A percentile compares a stretch with the other conserved stretches of the same genome.
Evolutionary conservation across 306 rosid species (phyloP).

Genomic region (Cucurbita pepo): DNA sequence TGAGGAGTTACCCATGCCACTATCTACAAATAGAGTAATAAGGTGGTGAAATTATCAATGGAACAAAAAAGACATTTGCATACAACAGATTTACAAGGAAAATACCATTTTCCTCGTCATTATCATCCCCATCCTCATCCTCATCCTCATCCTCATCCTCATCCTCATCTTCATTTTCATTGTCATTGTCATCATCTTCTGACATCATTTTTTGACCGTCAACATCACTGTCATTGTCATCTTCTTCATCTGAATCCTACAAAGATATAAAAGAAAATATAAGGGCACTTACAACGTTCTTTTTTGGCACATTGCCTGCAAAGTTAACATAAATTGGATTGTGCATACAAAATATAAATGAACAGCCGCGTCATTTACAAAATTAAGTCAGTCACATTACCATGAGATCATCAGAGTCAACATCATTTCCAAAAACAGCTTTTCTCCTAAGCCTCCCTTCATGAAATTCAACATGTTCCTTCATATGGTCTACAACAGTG

Average conservation of each 20-base stretch:
- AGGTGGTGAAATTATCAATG: neutral
- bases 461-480: conserved; percentile 56
- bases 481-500: conserved; percentile 18
- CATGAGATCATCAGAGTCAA: conserved; percentile 31
- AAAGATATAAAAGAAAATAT: conserved; percentile 8
- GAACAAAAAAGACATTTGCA: neutral
- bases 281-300: neutral
- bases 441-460: conserved; percentile 69
- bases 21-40: conserved; percentile 11
- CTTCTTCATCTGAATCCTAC: conserved; percentile 52
- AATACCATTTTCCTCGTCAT: conserved; percentile 36
- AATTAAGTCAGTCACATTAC: conserved; percentile 13
- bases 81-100: neutral
- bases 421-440: conserved; percentile 46
- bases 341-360: neutral
- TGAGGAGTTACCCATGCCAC: conserved; percentile 53
- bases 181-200: conserved; percentile 13
- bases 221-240: conserved; percentile 8
- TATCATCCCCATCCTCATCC: conserved; percentile 9
- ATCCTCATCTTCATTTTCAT: neutral
- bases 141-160: conserved; percentile 8
- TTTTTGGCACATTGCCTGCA: neutral
- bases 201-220: conserved; percentile 14
- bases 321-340: neutral
- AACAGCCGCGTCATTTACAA: neutral